Evolutionary conservation across 305 asterid genomes (phyloP).

Genomic region (Fraxinus albicans): DNA sequence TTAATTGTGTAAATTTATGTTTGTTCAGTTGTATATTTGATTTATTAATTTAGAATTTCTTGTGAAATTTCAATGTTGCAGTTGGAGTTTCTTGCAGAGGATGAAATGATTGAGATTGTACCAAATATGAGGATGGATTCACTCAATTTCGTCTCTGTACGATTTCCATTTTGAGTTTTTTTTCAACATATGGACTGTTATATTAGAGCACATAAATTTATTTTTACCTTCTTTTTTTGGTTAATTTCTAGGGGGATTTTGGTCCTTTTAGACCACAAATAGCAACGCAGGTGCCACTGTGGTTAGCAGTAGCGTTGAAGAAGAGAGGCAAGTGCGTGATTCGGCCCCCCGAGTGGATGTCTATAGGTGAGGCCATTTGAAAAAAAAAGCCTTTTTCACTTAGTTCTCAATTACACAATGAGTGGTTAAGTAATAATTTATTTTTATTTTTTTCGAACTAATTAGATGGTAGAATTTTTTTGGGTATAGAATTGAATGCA

Average conservation of each 20-base stretch:
- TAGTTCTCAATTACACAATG: not conserved
- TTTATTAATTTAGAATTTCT: conserved; percentile 3
- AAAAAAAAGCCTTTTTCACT: not conserved
- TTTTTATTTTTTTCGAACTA: not conserved
- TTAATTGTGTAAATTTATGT: not conserved
- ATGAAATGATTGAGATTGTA: conserved; percentile 71
- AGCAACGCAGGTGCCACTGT: conserved; percentile 71
- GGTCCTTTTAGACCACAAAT: conserved; percentile 82
- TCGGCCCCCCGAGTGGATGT: conserved; percentile 85
- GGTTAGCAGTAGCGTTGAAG: conserved; percentile 96
- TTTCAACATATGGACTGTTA: not conserved
- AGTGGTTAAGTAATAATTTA: not conserved
- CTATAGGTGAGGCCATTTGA: conserved; percentile 55
- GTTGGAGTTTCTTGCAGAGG: conserved; percentile 97
- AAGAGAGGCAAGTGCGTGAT: conserved; percentile 90
- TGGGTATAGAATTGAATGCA: not conserved
- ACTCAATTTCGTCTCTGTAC: conserved; percentile 76
- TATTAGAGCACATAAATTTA: not conserved
- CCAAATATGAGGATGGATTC: conserved; percentile 81
- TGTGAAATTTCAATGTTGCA: conserved; percentile 32
- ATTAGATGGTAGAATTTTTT: not conserved
- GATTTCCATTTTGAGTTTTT: not conserved
- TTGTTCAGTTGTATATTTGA: not conserved
- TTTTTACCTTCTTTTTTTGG: not conserved
- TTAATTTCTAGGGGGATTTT: conserved; percentile 63